Conservation (phyloP, 2,329 filamentous ascomycete genomes). For the Fusarium anguioides region DNA sequence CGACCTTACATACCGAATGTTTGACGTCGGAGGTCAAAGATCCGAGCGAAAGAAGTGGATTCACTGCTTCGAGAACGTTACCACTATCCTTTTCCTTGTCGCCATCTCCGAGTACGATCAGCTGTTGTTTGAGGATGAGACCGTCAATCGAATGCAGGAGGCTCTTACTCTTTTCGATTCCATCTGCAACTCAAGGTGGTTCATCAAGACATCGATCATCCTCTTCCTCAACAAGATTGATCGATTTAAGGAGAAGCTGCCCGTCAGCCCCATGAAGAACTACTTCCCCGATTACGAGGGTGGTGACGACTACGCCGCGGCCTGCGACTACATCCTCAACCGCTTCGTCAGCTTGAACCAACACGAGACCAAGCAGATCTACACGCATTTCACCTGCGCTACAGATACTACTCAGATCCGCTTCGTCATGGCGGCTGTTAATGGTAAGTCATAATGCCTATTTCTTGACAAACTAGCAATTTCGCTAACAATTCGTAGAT, state of each 20-base stretch:
- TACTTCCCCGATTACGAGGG: conserved; percentile 94
- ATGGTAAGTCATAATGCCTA: conserved; percentile 73
- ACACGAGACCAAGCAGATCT: conserved; percentile 99
- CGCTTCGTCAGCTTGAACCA: conserved; percentile 98
- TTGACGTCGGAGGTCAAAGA: conserved; percentile 94
- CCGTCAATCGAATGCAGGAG: conserved; percentile 94
- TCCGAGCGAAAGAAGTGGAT: conserved; percentile 99
- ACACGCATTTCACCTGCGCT: conserved; percentile 99
- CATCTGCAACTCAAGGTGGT: conserved; percentile 90
- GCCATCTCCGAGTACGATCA: conserved; percentile 98
- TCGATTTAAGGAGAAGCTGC: conserved; percentile 87
- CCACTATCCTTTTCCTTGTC: conserved; percentile 94
- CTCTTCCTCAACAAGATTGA: conserved; percentile 93
- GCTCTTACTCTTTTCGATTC: conserved; percentile 88
- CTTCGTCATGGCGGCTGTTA: conserved; percentile 99
- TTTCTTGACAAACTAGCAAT: neutral
- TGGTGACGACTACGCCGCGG: conserved; percentile 92
- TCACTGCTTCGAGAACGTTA: conserved; percentile 98
- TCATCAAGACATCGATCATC: conserved; percentile 90
- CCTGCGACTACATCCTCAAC: conserved; percentile 99
- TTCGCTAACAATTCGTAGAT: conserved; percentile 70
- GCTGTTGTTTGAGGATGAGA: conserved; percentile 95
- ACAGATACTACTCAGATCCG: conserved; percentile 99
- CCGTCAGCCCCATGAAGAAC: conserved; percentile 84
- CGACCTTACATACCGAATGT: conserved; percentile 95